Conservation (phyloP, 208 protist genomes). For the Acanthamoeba castellanii region DNA sequence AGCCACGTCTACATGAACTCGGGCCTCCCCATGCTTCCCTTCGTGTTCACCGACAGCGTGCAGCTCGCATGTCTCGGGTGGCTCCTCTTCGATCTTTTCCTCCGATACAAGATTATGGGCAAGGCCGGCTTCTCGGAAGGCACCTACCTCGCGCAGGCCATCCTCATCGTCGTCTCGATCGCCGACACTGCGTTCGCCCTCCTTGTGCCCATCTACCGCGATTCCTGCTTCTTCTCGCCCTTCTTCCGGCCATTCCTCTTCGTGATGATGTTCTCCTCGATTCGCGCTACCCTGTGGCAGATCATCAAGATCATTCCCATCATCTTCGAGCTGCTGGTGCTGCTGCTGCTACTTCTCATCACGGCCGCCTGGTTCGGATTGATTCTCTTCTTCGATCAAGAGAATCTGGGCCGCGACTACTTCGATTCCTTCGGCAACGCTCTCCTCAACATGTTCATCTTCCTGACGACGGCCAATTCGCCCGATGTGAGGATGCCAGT, state of each 20-base stretch:
- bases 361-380: slow-evolving; percentile 35
- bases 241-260: slow-evolving; percentile 41
- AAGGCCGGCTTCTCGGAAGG: slow-evolving; percentile 17
- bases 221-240: neutral
- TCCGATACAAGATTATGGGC: slow-evolving; percentile 50
- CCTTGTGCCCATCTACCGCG: neutral
- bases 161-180: slow-evolving; percentile 32
- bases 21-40: neutral
- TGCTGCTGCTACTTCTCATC: slow-evolving; percentile 23
- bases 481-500: slow-evolving; percentile 50
- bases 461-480: slow-evolving; percentile 48
- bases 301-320: slow-evolving; percentile 63
- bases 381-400: slow-evolving; percentile 55
- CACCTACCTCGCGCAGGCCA: slow-evolving; percentile 13
- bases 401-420: slow-evolving; percentile 50
- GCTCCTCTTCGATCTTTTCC: slow-evolving; percentile 43
- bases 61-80: neutral
- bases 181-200: slow-evolving; percentile 32
- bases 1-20: slow-evolving; percentile 37
- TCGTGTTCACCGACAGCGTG: neutral
- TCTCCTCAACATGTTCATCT: slow-evolving; percentile 39
- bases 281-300: slow-evolving; percentile 25
- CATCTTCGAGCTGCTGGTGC: slow-evolving; percentile 52
- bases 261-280: neutral
- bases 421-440: slow-evolving; percentile 30